Evolutionary conservation across 23 red algal species (phyloP).

Genomic region (Rhodosorus marinus): DNA sequence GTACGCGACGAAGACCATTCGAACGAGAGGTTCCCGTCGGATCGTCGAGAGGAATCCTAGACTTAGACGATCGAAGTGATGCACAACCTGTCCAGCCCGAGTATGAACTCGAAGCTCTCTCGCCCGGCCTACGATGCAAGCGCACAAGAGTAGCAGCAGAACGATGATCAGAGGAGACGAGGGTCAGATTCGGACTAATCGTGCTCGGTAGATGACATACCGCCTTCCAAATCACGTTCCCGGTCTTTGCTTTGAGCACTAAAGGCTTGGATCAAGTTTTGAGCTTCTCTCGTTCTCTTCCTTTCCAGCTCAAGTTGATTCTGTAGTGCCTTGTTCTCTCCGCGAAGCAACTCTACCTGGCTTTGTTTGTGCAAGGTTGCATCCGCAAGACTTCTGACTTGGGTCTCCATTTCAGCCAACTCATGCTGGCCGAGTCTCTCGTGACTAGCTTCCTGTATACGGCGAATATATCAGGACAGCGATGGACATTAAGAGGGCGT

Average conservation of each 20-base stretch:
- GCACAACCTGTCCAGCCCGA: constrained; percentile 5
- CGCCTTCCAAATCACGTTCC: constrained; percentile 7
- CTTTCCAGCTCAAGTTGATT: constrained; percentile 47
- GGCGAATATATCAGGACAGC: neutral
- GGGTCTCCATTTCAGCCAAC: neutral
- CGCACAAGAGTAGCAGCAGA: constrained; percentile 2
- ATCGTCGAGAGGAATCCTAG: constrained; percentile 26
- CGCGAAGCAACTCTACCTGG: constrained; percentile 44
- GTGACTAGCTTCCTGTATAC: neutral
- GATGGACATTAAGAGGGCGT: no score
- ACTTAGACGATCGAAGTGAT: constrained; percentile 20
- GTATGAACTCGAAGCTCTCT: neutral
- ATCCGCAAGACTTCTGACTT: constrained; percentile 60
- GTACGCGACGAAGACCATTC: constrained; percentile 32
- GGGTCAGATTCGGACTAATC: no score
- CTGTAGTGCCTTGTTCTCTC: constrained; percentile 39
- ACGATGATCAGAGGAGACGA: no score
- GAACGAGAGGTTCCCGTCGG: constrained; percentile 35
- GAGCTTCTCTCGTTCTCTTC: constrained; percentile 43
- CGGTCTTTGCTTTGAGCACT: constrained; percentile 11
- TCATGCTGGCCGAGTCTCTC: neutral
- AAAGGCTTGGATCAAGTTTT: constrained; percentile 35
- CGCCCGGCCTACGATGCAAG: neutral
- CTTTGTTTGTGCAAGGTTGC: constrained; percentile 50
- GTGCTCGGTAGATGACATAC: constrained; percentile 10